Evolutionary conservation across 495 filamentous ascomycete genomes (phyloP).

Genomic region (Pyronema domesticum): DNA sequence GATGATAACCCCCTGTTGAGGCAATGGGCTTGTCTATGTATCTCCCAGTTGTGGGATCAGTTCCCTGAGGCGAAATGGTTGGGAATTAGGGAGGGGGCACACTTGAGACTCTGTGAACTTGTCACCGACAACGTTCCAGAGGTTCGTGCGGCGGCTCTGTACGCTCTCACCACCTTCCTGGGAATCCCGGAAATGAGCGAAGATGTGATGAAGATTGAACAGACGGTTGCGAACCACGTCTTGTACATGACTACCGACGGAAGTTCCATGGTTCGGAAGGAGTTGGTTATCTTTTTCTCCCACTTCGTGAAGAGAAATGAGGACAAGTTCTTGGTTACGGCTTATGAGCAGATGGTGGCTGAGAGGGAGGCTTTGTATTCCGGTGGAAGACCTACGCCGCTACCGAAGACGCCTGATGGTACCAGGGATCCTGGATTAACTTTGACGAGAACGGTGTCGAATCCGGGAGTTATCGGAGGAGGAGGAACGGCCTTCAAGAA

Average conservation of each 20-base stretch:
- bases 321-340: slow-evolving; percentile 77
- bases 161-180: slow-evolving; percentile 82
- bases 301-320: slow-evolving; percentile 80
- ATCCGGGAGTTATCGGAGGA: slow-evolving; percentile 14
- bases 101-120: slow-evolving; percentile 56
- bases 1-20: slow-evolving; percentile 79
- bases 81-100: slow-evolving; percentile 68
- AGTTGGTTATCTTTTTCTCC: slow-evolving; percentile 84
- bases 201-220: slow-evolving; percentile 77
- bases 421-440: background rate
- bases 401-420: background rate
- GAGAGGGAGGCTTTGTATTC: slow-evolving; percentile 45
- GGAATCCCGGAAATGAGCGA: slow-evolving; percentile 85
- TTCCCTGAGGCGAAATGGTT: slow-evolving; percentile 85
- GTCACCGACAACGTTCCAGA: slow-evolving; percentile 85
- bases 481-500: slow-evolving; percentile 8
- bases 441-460: slow-evolving; percentile 10
- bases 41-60: slow-evolving; percentile 88
- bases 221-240: slow-evolving; percentile 65
- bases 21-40: slow-evolving; percentile 92
- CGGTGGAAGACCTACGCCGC: slow-evolving; percentile 5
- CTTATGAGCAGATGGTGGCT: slow-evolving; percentile 76
- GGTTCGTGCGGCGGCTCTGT: slow-evolving; percentile 79
- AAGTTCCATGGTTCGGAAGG: slow-evolving; percentile 79
- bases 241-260: slow-evolving; percentile 80